These are phyloP conservation scores for Mayamaea pseudoterrestris DNA, from an alignment of 108 stramenopile species.

Conservation along the genomic window DNA sequence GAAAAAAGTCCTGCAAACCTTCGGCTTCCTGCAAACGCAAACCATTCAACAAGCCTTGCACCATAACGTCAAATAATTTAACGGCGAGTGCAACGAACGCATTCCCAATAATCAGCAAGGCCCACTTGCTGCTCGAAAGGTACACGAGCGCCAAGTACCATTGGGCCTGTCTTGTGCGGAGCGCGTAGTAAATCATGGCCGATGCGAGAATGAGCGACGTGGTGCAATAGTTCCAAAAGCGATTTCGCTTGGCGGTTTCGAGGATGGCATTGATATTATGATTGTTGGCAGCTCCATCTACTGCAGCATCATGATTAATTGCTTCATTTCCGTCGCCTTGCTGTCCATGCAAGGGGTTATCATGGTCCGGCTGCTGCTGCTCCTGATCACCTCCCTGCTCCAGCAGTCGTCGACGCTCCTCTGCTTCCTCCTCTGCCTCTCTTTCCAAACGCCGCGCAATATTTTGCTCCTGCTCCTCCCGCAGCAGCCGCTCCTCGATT, in stretches of 20 bases:
- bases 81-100: conserved; percentile 54
- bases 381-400: background rate
- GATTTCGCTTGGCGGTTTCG: conserved; percentile 5
- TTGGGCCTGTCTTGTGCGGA: conserved; percentile 68
- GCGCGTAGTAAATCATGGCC: conserved; percentile 48
- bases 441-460: no score
- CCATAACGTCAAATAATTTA: conserved; percentile 33
- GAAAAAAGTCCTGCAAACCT: conserved; percentile 81
- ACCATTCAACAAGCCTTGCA: conserved; percentile 46
- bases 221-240: conserved; percentile 19
- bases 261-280: background rate
- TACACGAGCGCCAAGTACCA: conserved; percentile 92
- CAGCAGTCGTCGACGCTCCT: no score
- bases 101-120: conserved; percentile 81
- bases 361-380: background rate
- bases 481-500: no score
- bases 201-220: conserved; percentile 42
- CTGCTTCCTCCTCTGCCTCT: no score
- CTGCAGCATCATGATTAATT: background rate
- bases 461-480: no score
- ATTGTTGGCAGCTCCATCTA: background rate
- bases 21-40: conserved; percentile 84
- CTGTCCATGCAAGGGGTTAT: background rate
- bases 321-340: background rate
- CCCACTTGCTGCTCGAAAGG: conserved; percentile 76